Evolutionary conservation across 1,284 basidiomycete genomes (phyloP).

Genomic region (Ganoderma meredithae): DNA sequence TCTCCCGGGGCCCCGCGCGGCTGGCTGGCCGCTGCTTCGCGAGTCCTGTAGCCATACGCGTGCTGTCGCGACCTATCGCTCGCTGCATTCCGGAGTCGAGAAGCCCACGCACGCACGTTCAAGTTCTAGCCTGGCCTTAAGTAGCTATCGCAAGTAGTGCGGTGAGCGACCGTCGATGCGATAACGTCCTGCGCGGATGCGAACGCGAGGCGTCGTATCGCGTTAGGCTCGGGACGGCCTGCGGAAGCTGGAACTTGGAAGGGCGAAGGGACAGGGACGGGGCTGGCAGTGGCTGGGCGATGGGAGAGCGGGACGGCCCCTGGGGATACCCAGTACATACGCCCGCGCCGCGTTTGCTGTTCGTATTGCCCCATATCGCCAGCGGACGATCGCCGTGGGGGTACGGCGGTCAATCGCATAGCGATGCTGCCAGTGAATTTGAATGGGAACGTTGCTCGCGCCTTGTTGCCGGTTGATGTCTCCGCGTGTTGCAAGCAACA

Average conservation of each 20-base stretch:
- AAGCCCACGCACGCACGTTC: conserved; percentile 3
- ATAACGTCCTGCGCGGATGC: conserved; percentile 1
- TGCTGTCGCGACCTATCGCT: neutral
- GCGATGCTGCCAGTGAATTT: neutral
- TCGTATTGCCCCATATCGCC: neutral
- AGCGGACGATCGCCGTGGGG: neutral
- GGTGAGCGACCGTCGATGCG: too few relatives aligned
- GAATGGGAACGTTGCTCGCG: neutral
- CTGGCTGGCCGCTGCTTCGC: neutral
- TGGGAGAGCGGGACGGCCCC: neutral
- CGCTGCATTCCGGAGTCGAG: neutral
- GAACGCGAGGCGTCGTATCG: neutral
- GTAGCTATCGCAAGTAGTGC: neutral
- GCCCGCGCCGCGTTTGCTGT: neutral
- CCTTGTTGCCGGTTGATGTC: neutral
- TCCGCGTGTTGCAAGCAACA: neutral
- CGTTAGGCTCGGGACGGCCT: neutral
- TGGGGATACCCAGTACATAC: too few relatives aligned
- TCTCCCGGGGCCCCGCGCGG: conserved; percentile 4
- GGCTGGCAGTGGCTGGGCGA: neutral
- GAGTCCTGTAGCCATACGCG: neutral
- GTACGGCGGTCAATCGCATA: neutral
- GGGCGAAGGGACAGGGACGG: neutral
- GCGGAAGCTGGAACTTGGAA: neutral
- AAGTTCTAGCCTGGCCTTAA: neutral